Conservation (phyloP, 2,329 filamentous ascomycete genomes). For the Penicillium sp. region DNA sequence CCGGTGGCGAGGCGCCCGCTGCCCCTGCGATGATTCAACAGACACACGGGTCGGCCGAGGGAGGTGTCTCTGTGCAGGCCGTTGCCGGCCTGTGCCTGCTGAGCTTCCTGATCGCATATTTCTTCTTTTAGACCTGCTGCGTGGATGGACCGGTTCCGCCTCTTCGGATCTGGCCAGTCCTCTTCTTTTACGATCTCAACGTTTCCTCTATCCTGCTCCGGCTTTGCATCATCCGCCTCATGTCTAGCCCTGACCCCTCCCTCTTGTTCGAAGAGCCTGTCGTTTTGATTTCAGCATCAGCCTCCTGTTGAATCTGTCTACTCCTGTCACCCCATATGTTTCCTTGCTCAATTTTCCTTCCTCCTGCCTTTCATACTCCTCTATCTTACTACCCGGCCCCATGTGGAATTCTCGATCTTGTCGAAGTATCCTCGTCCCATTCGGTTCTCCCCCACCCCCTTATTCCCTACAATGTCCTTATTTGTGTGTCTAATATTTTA, state of each 20-base stretch:
- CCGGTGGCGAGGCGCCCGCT: constrained; percentile 50
- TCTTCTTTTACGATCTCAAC: constrained; percentile 22
- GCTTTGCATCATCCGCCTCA: constrained; percentile 10
- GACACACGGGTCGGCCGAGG: constrained; percentile 53
- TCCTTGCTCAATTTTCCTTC: constrained; percentile 4
- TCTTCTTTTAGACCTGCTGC: constrained; percentile 69
- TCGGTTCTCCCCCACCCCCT: constrained; percentile 5
- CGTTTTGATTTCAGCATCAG: constrained; percentile 24
- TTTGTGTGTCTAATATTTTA: constrained; percentile 22
- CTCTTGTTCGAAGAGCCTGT: constrained; percentile 17
- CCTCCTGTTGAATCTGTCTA: constrained; percentile 7
- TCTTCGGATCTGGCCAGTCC: constrained; percentile 13
- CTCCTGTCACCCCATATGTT: too few relatives aligned
- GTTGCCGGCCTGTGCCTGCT: constrained; percentile 78
- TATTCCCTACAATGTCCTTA: constrained; percentile 9
- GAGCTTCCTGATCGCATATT: constrained; percentile 89
- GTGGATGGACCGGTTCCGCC: constrained; percentile 1
- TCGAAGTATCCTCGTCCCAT: constrained; percentile 5
- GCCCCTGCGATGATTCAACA: constrained; percentile 47
- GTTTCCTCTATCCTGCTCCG: constrained; percentile 4
- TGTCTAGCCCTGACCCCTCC: constrained; percentile 20
- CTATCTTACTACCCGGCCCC: constrained; percentile 8
- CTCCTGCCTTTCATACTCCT: constrained; percentile 9
- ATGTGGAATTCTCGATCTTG: neutral
- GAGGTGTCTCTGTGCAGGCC: constrained; percentile 77